phyloP scores from a whole-genome alignment of 495 filamentous ascomycete genomes.

The Penicillium cosmopolitanum region DNA sequence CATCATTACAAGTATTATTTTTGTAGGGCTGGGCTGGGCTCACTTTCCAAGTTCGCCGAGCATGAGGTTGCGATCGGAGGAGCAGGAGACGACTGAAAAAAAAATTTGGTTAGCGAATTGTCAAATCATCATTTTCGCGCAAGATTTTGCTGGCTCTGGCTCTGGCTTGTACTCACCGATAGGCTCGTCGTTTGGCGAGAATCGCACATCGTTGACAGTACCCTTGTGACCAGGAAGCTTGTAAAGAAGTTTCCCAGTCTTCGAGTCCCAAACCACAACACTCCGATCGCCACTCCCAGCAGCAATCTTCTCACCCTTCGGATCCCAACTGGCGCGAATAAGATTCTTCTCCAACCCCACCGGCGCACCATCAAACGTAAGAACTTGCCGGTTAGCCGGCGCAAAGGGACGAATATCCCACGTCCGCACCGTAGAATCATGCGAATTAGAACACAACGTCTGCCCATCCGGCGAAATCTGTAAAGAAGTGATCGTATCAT shows the following conservation, averaged over 20 bases:
- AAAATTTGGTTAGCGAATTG: slow-evolving; percentile 20
- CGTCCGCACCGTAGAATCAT: slow-evolving; percentile 89
- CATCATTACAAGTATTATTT: slow-evolving; percentile 17
- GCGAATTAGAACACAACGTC: slow-evolving; percentile 85
- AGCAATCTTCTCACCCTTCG: slow-evolving; percentile 81
- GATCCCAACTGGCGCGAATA: slow-evolving; percentile 87
- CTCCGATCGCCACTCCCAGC: slow-evolving; percentile 89
- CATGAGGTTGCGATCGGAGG: slow-evolving; percentile 78
- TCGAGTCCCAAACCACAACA: slow-evolving; percentile 86
- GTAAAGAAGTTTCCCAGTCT: slow-evolving; percentile 83
- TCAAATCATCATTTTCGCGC: not conserved
- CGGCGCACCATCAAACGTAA: slow-evolving; percentile 86
- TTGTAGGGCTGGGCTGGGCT: slow-evolving; percentile 35
- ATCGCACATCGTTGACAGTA: slow-evolving; percentile 91
- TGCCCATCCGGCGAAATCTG: slow-evolving; percentile 90
- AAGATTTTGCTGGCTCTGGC: not conserved
- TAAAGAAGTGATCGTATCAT: slow-evolving; percentile 89
- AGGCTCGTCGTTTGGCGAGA: slow-evolving; percentile 80
- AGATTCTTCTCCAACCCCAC: slow-evolving; percentile 90
- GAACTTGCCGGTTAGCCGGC: slow-evolving; percentile 78
- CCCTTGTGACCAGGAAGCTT: slow-evolving; percentile 96
- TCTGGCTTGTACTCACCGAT: slow-evolving; percentile 78
- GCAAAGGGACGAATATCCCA: slow-evolving; percentile 98
- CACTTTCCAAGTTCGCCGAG: slow-evolving; percentile 74
- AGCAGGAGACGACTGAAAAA: slow-evolving; percentile 77